Conservation (phyloP, 805 yeast genomes). For the Myxozyma neotropica region DNA sequence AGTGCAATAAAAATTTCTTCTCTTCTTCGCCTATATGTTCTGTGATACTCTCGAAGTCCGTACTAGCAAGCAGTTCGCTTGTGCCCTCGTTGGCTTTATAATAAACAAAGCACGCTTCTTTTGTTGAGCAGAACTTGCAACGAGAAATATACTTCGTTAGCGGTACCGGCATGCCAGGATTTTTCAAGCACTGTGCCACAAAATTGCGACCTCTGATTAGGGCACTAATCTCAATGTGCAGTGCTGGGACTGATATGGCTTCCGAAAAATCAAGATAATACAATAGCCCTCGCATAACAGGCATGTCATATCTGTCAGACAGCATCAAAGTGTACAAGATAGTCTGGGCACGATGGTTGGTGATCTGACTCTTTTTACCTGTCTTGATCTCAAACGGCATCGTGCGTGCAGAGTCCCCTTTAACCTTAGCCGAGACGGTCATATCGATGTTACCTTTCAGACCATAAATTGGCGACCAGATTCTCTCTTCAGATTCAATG, state of each 20-base stretch:
- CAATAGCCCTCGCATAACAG: conserved; percentile 64
- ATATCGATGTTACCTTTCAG: conserved; percentile 88
- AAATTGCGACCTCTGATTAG: conserved; percentile 73
- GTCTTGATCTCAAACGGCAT: conserved; percentile 88
- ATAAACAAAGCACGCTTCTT: conserved; percentile 38
- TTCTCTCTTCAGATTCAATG: conserved; percentile 84
- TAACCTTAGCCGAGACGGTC: conserved; percentile 63
- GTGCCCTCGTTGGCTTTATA: conserved; percentile 59
- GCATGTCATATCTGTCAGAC: conserved; percentile 67
- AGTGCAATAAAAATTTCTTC: conserved; percentile 61
- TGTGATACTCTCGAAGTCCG: conserved; percentile 52
- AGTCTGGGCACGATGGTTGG: conserved; percentile 83
- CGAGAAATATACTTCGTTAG: conserved; percentile 6
- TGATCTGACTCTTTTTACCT: conserved; percentile 57
- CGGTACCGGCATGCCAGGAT: conserved; percentile 33
- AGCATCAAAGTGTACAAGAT: conserved; percentile 76
- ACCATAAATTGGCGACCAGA: conserved; percentile 91
- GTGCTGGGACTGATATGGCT: conserved; percentile 57
- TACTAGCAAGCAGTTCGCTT: background rate
- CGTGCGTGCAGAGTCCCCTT: conserved; percentile 35
- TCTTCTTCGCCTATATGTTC: conserved; percentile 54
- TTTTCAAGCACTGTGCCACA: conserved; percentile 60
- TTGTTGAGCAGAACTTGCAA: conserved; percentile 39
- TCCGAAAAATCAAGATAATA: conserved; percentile 69
- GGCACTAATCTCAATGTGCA: conserved; percentile 61